Conservation (phyloP, 306 rosid species). For the Canavalia ensiformis region DNA sequence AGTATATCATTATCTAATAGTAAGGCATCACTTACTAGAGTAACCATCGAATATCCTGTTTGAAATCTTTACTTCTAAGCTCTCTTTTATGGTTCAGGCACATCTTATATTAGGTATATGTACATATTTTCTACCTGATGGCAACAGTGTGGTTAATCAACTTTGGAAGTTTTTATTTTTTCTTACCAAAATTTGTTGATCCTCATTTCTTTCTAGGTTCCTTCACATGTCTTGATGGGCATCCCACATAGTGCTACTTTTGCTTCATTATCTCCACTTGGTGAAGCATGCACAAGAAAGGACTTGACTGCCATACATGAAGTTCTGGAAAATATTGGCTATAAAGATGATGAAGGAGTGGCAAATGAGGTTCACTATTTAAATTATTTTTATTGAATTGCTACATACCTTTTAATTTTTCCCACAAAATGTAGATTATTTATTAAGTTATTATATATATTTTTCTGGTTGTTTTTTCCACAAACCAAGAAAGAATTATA, state of each 20-base stretch:
- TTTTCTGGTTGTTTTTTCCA: not conserved
- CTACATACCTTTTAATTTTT: not conserved
- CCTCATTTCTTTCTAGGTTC: constrained; percentile 58
- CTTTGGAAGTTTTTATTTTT: constrained; percentile 19
- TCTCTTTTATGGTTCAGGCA: constrained; percentile 26
- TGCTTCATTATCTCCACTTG: constrained; percentile 72
- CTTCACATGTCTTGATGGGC: constrained; percentile 81
- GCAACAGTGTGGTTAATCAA: not conserved
- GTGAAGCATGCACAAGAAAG: constrained; percentile 87
- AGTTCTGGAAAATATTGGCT: constrained; percentile 73
- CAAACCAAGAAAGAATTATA: constrained; percentile 3
- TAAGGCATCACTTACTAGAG: constrained; percentile 21
- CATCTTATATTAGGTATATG: constrained; percentile 18
- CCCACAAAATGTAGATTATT: not conserved
- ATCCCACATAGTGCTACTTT: constrained; percentile 63
- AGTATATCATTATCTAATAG: not conserved
- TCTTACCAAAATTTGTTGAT: constrained; percentile 3
- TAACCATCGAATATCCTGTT: not conserved
- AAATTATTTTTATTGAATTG: constrained; percentile 17
- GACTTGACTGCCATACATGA: constrained; percentile 85
- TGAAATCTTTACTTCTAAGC: constrained; percentile 11
- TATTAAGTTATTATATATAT: not conserved
- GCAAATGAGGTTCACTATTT: constrained; percentile 69
- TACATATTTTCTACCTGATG: constrained; percentile 1
- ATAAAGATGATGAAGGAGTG: constrained; percentile 85